A percentile compares a stretch with the other conserved stretches of the same genome.
These are phyloP conservation scores for Caryocar brasiliense DNA, from an alignment of 441 rosid species.

Conservation along the genomic window DNA sequence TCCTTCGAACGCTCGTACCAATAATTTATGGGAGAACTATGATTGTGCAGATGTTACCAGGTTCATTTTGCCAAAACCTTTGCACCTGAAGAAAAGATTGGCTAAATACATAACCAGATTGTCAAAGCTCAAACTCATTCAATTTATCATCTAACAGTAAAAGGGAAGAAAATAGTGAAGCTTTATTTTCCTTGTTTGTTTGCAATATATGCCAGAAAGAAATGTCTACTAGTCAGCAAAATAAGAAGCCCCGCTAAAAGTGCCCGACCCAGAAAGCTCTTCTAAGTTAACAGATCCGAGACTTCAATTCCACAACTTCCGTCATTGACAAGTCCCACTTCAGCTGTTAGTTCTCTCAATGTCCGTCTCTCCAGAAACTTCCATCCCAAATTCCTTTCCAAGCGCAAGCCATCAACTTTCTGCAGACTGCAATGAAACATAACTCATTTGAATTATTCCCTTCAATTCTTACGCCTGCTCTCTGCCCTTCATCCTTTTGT, in stretches of 20 bases:
- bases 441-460: too few relatives aligned
- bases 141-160: too few relatives aligned
- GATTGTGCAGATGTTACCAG: too few relatives aligned
- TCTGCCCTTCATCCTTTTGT: too few relatives aligned
- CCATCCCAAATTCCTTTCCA: conserved; percentile 26
- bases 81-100: too few relatives aligned
- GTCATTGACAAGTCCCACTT: background rate
- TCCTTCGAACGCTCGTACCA: too few relatives aligned
- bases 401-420: conserved; percentile 94
- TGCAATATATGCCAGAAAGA: background rate
- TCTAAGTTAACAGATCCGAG: background rate
- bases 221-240: background rate
- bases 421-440: conserved; percentile 17
- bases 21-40: too few relatives aligned
- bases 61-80: too few relatives aligned
- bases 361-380: conserved; percentile 21
- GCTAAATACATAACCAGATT: too few relatives aligned
- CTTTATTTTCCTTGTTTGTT: background rate
- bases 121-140: too few relatives aligned
- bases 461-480: too few relatives aligned
- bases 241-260: background rate
- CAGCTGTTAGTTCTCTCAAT: conserved; percentile 20
- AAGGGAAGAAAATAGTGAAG: too few relatives aligned
- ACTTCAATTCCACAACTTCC: background rate
- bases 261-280: background rate